Evolutionary conservation across 2,329 filamentous ascomycete genomes (phyloP).

Genomic region (Aspergillus sclerotialis): DNA sequence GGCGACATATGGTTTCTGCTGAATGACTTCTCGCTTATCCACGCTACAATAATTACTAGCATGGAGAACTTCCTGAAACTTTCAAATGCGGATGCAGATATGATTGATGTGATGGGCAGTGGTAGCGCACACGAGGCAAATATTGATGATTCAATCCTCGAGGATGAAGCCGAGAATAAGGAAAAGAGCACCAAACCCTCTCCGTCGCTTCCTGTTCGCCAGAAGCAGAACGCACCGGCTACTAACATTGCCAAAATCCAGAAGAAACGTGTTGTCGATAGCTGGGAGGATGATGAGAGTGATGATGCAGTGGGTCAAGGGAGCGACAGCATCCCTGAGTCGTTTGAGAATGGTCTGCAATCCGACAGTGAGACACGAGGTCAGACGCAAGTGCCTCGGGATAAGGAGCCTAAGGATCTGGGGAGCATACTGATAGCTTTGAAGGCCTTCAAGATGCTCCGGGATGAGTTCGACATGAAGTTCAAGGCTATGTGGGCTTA

Average conservation of each 20-base stretch:
- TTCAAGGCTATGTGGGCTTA: slow-evolving; percentile 28
- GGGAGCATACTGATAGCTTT: slow-evolving; percentile 13
- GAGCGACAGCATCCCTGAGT: background rate
- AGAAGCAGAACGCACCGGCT: background rate
- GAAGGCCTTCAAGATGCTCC: slow-evolving; percentile 22
- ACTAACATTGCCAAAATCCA: background rate
- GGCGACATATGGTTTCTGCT: slow-evolving; percentile 67
- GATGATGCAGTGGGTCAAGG: slow-evolving; percentile 3
- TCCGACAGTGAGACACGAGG: background rate
- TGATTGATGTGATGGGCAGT: slow-evolving; percentile 19
- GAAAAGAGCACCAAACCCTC: background rate
- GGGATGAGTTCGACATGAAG: slow-evolving; percentile 26
- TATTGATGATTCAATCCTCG: slow-evolving; percentile 8
- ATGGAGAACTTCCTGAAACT: slow-evolving; percentile 32
- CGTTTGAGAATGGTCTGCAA: background rate
- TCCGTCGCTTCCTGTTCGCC: background rate
- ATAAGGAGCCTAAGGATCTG: slow-evolving; percentile 1
- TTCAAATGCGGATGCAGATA: slow-evolving; percentile 7
- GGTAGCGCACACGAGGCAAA: slow-evolving; percentile 20
- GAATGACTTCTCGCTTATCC: slow-evolving; percentile 56
- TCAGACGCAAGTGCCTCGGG: slow-evolving; percentile 1
- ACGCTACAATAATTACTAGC: slow-evolving; percentile 29
- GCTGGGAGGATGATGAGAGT: slow-evolving; percentile 16
- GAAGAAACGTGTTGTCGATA: slow-evolving; percentile 12
- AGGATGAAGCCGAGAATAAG: slow-evolving; percentile 1